Conservation (phyloP, 306 rosid species). For the Quercus parvula region DNA sequence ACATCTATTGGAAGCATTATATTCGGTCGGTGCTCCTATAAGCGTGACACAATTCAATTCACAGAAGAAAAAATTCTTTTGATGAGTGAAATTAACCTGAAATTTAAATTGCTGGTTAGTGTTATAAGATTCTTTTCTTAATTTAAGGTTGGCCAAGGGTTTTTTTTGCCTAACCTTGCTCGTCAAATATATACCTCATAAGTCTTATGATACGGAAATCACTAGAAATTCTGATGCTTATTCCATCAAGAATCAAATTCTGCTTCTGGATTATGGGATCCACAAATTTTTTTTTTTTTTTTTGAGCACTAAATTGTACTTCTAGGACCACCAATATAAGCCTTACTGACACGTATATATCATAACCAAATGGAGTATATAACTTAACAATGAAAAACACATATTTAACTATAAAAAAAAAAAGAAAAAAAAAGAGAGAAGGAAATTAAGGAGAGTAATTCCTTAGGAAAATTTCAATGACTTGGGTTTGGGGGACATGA, state of each 20-base stretch:
- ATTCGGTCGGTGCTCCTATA: background rate
- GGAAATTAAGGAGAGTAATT: background rate
- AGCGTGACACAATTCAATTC: background rate
- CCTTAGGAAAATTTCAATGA: background rate
- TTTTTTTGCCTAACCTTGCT: background rate
- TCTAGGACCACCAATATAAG: background rate
- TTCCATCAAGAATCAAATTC: slow-evolving; percentile 5
- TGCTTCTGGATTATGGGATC: background rate
- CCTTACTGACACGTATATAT: background rate
- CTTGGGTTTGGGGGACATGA: background rate
- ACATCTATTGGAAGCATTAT: background rate
- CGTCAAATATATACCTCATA: no score
- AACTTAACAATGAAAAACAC: no score
- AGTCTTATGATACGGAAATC: background rate
- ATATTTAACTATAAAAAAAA: no score
- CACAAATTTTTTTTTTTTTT: background rate
- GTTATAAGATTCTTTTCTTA: background rate
- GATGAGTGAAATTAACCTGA: background rate
- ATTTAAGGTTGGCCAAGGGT: background rate
- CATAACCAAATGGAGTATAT: background rate
- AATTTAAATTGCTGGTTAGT: background rate
- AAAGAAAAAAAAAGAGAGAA: no score
- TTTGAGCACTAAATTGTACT: background rate
- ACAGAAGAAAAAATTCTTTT: background rate
- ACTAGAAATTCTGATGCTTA: background rate